Percentiles rank a stretch among this genome's conserved stretches.
These are phyloP conservation scores for Candida peoriensis DNA, from an alignment of 805 yeast genomes.

Conservation along the genomic window DNA sequence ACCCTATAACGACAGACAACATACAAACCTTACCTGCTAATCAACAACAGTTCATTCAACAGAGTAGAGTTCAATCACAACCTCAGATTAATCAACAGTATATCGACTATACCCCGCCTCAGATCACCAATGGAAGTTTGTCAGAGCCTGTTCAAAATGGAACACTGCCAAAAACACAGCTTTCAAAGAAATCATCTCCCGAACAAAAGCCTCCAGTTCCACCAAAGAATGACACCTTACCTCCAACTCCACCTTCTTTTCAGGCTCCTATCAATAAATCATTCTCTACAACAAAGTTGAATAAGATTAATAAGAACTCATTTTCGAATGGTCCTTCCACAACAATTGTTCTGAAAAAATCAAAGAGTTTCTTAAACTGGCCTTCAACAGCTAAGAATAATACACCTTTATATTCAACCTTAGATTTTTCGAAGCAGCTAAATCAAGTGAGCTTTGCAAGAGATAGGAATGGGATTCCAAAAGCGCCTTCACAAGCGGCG, in stretches of 20 bases:
- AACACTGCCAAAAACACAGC: background rate
- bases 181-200: background rate
- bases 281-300: slow-evolving; percentile 19
- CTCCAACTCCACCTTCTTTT: slow-evolving; percentile 4
- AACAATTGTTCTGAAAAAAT: slow-evolving; percentile 16
- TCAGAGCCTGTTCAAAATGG: background rate
- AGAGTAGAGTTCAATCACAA: too few relatives aligned
- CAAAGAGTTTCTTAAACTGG: slow-evolving; percentile 18
- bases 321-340: slow-evolving; percentile 6
- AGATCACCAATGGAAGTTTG: background rate
- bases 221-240: background rate
- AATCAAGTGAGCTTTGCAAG: background rate
- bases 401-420: slow-evolving; percentile 15
- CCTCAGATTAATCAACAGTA: background rate
- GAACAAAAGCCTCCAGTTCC: slow-evolving; percentile 2
- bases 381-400: slow-evolving; percentile 2
- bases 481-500: background rate
- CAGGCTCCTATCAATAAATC: slow-evolving; percentile 15
- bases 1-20: too few relatives aligned
- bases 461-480: background rate
- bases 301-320: slow-evolving; percentile 19
- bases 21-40: too few relatives aligned
- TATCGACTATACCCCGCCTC: slow-evolving; percentile 1
- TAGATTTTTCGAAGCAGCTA: slow-evolving; percentile 20
- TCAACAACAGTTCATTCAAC: too few relatives aligned